Evolutionary conservation across 1,139 yeast genomes (phyloP).

Genomic region (Cylindricascospora bacillispora): DNA sequence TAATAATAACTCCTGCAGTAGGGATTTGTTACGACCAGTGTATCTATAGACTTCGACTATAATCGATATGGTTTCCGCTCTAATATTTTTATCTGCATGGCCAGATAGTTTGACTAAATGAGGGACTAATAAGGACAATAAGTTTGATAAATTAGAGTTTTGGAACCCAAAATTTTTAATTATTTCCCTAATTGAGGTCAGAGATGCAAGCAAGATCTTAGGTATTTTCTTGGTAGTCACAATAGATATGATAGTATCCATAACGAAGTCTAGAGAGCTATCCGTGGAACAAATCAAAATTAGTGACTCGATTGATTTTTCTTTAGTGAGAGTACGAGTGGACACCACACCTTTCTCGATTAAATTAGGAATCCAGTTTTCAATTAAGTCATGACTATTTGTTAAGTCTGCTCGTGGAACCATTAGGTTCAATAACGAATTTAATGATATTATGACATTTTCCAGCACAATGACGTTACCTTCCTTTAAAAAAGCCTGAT

Average conservation of each 20-base stretch:
- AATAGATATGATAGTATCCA: conserved; percentile 37
- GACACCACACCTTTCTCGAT: conserved; percentile 68
- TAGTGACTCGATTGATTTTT: conserved; percentile 49
- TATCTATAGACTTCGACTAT: conserved; percentile 64
- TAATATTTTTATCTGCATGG: conserved; percentile 79
- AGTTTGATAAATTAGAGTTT: conserved; percentile 41
- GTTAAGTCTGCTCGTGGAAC: conserved; percentile 2
- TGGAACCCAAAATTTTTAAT: conserved; percentile 60
- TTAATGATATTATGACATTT: conserved; percentile 45
- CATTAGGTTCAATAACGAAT: conserved; percentile 5
- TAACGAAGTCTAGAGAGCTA: conserved; percentile 40
- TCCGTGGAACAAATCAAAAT: conserved; percentile 51
- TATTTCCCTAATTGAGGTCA: conserved; percentile 42
- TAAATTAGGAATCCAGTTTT: conserved; percentile 40
- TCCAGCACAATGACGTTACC: conserved; percentile 90
- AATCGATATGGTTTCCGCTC: conserved; percentile 64
- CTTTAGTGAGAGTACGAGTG: conserved; percentile 62
- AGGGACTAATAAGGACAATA: conserved; percentile 9
- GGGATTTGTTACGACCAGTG: conserved; percentile 44
- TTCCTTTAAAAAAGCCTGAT: conserved; percentile 55
- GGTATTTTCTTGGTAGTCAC: conserved; percentile 51
- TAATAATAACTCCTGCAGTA: conserved; percentile 45
- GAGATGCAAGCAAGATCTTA: conserved; percentile 62
- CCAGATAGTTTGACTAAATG: conserved; percentile 57
- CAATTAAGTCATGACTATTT: conserved; percentile 1